phyloP scores from a whole-genome alignment of 345 rosid genomes.

The Eutrema japonicum region DNA sequence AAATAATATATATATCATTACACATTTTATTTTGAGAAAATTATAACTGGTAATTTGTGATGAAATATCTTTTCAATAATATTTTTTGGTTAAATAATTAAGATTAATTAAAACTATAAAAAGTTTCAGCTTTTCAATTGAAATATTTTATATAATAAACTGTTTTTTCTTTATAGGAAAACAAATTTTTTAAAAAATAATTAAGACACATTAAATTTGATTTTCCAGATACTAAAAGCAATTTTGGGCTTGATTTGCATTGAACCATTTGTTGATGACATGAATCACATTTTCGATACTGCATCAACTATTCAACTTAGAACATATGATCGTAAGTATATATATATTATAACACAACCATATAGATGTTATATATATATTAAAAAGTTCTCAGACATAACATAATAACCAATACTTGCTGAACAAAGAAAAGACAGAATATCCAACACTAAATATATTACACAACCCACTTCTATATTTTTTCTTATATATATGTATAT shows the following conservation, averaged over 20 bases:
- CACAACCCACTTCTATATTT: conserved; percentile 10
- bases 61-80: too few relatives aligned
- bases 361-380: not conserved
- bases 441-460: conserved; percentile 27
- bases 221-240: not conserved
- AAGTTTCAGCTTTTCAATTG: not conserved
- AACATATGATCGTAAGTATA: too few relatives aligned
- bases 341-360: too few relatives aligned
- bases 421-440: conserved; percentile 1
- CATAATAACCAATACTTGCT: conserved; percentile 2
- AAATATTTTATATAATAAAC: not conserved
- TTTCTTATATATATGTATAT: not conserved
- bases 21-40: not conserved
- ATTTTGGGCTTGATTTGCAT: too few relatives aligned
- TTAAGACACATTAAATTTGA: not conserved
- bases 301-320: too few relatives aligned
- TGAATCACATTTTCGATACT: too few relatives aligned
- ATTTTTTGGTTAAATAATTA: too few relatives aligned
- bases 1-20: not conserved
- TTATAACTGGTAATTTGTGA: not conserved
- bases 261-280: too few relatives aligned
- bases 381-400: conserved; percentile 18
- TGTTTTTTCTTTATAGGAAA: not conserved
- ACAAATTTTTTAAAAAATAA: not conserved
- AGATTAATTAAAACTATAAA: not conserved